Evolutionary conservation across 345 rosid species (phyloP), one percentile per base, ranked within the genome.

Genomic region (Populus simonii): DNA sequence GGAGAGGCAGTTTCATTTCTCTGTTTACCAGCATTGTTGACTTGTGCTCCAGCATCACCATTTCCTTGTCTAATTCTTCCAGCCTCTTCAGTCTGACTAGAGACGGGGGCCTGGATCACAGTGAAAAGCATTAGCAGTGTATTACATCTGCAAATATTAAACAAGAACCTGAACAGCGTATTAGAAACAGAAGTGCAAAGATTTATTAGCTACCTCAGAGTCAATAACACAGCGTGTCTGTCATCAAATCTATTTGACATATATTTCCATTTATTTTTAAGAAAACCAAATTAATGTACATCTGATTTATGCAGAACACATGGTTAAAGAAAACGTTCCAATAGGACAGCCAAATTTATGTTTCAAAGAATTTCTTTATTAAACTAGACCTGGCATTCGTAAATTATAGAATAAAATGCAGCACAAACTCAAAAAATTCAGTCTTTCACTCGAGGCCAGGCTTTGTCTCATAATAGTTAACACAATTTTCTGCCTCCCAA

Each of bases 81-180:
- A n/a, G 74, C 86, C 25, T 84, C 84, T 25, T 83, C 88, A 71
- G 69, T 45, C 84, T 84, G 88, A 76, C 67, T 74, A 74, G 82
- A 80, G 59, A 73, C 65, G 74, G 82, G 73, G 73, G 53, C 83
- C 84, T 83, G 71, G 67, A 83, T 35, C 4, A 27, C 45, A 70
- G 16, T 29, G 59, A 55, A 53, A 38, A 57, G 41, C 74, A 41
- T 70, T 31, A 75, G 27, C 39, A 67, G 47, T 27, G 29, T 65
- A 5, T 18, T 62, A 47, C 33, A 63, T 7, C 36, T 27, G 31
- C 20, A 27, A 59, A 75, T 22, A 18, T 31, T 3, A 66, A 29
- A 36, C 62, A 41, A 22, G 53, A 41, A 23, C 4, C 73, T 68
- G 67, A 53, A 53, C 35, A 51, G 70, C 25, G 73, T 18, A 62